A percentile compares a stretch with the other conserved stretches of the same genome.
These are phyloP conservation scores for Setaria viridis DNA, from an alignment of 202 grass and related monocot species.

Conservation along the genomic window DNA sequence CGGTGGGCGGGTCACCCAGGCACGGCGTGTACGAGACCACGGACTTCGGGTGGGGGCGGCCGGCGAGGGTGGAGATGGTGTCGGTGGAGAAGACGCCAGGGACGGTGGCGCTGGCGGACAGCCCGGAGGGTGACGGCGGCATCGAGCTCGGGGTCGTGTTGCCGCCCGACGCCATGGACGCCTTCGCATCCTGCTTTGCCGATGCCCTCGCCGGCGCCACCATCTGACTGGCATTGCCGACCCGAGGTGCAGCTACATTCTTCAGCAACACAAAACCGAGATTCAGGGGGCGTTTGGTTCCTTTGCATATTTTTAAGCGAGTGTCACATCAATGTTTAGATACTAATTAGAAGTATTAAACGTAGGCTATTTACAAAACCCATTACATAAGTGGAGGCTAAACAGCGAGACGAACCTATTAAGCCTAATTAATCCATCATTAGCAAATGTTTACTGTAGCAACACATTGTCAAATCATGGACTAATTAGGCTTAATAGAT, in stretches of 20 bases:
- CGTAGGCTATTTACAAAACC: no score
- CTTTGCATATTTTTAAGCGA: no score
- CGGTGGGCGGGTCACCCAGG: constrained; percentile 56
- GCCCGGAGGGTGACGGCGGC: constrained; percentile 48
- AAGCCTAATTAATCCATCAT: no score
- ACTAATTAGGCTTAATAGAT: no score
- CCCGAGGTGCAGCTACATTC: neutral
- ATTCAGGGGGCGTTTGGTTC: no score
- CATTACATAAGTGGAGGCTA: no score
- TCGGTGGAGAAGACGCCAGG: constrained; percentile 60
- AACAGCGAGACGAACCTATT: no score
- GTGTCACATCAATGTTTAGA: no score
- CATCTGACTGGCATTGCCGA: neutral
- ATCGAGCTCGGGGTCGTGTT: constrained; percentile 67
- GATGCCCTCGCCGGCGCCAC: neutral
- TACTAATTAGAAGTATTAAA: no score
- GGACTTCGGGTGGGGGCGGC: constrained; percentile 75
- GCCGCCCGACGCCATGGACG: constrained; percentile 48
- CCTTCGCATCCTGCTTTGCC: constrained; percentile 46
- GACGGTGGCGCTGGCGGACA: constrained; percentile 59
- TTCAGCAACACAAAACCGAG: neutral
- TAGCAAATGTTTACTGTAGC: no score
- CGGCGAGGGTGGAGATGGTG: constrained; percentile 64
- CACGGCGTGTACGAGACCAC: constrained; percentile 52
- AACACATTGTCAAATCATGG: no score